These are phyloP conservation scores for Perilla frutescens DNA, from an alignment of 257 asterid species.

Conservation along the genomic window DNA sequence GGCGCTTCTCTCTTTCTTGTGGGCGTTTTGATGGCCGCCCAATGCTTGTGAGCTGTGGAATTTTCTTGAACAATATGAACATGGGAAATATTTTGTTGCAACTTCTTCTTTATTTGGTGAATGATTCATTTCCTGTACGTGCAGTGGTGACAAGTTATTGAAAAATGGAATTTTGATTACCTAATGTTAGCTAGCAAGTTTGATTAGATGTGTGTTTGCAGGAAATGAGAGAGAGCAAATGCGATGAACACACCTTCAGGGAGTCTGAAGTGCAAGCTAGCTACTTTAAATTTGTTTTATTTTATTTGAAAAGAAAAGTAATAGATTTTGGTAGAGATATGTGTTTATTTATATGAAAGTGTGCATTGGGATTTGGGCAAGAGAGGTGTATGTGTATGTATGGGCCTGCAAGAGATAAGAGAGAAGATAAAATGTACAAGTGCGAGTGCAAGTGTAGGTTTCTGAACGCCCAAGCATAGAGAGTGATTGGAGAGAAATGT, in stretches of 20 bases:
- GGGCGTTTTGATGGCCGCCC: slow-evolving; percentile 97
- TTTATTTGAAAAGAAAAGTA: neutral
- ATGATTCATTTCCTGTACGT: slow-evolving; percentile 48
- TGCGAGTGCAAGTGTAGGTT: slow-evolving; percentile 27
- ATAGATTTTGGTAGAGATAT: neutral
- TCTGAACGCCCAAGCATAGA: slow-evolving; percentile 47
- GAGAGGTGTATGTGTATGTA: slow-evolving; percentile 45
- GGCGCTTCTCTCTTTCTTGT: slow-evolving; percentile 82
- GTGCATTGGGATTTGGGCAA: slow-evolving; percentile 35
- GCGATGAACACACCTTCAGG: slow-evolving; percentile 11
- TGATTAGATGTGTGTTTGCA: too few relatives aligned
- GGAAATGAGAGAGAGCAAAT: neutral
- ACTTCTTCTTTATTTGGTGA: slow-evolving; percentile 48
- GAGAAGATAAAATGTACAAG: slow-evolving; percentile 29
- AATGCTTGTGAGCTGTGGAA: slow-evolving; percentile 91
- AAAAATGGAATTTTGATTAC: too few relatives aligned
- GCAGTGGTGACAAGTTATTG: too few relatives aligned
- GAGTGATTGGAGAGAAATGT: slow-evolving; percentile 37
- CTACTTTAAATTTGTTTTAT: neutral
- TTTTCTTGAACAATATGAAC: slow-evolving; percentile 77
- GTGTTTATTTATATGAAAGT: slow-evolving; percentile 25
- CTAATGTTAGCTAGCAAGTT: too few relatives aligned
- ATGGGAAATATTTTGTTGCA: slow-evolving; percentile 66
- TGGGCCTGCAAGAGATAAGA: slow-evolving; percentile 57
- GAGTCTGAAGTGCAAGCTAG: slow-evolving; percentile 20